Conservation (phyloP, 2,329 filamentous ascomycete species). For the Calonectria crousiana region DNA sequence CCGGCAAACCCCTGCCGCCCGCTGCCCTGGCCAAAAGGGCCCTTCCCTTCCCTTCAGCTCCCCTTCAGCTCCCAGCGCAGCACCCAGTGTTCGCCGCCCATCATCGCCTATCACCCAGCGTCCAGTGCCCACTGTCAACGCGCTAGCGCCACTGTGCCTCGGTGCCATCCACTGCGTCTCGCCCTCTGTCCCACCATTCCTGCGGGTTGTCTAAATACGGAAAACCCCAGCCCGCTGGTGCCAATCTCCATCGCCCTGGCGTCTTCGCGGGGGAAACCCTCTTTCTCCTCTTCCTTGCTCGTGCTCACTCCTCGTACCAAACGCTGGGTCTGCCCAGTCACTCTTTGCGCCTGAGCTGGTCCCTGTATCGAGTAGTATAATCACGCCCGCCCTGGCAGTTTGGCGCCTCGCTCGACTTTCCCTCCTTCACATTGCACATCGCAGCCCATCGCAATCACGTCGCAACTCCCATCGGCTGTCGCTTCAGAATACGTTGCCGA, state of each 20-base stretch:
- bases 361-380: constrained; percentile 22
- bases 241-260: constrained; percentile 26
- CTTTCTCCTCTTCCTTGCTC: constrained; percentile 15
- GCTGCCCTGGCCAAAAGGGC: background rate
- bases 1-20: constrained; percentile 6
- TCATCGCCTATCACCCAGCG: background rate
- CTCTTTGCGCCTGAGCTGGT: constrained; percentile 21
- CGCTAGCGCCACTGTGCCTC: background rate
- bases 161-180: background rate
- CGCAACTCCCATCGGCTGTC: constrained; percentile 12
- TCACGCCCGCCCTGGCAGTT: constrained; percentile 18
- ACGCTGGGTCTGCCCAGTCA: constrained; percentile 23
- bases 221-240: constrained; percentile 8
- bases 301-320: constrained; percentile 9
- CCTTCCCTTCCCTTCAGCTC: background rate
- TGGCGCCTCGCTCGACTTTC: constrained; percentile 9
- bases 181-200: constrained; percentile 16
- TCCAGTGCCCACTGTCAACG: background rate
- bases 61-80: background rate
- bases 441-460: constrained; percentile 18
- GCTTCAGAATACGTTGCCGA: background rate
- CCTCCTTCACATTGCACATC: constrained; percentile 21
- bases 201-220: constrained; percentile 12
- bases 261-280: constrained; percentile 24
- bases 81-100: background rate